Base-by-base conservation (phyloP, 208 protist genomes). In the Trypanosoma caninum region DNA sequence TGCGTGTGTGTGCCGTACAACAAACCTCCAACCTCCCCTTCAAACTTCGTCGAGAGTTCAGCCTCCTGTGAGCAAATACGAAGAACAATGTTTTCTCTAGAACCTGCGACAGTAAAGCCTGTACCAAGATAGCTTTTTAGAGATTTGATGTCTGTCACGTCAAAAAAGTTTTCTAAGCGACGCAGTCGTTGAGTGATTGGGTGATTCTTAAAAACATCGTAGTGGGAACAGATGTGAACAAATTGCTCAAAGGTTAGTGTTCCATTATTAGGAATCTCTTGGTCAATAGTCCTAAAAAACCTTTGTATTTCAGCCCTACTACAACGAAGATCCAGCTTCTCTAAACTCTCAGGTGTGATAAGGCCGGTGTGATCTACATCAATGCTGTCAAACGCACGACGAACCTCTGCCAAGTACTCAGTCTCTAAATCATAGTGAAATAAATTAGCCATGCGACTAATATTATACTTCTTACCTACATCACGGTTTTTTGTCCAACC, bases 341-440 rank as follows among this genome's bases (percentile, higher is more conserved):
- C 68, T n/a, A 96, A 59, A 56, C 87, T 82, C 27, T 90, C 69
- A 62, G 73, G 72, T 16, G 82, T 90, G 50, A 96, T 89, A 33
- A 88, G 46, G 35, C 89, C 89, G 7, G 74, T 86, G 70, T 93
- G 72, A 51, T 91, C 76, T 18, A 68, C 64, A 77, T 96, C 87
- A 35, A 96, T 81, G 0, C 57, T 58, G 61, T 96, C 84, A 66
- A 96, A 96, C 40, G 87, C 84, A 31, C 74, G 48, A 20, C 89
- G 86, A 16, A 96, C 55, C 38, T 84, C 77, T 38, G 57, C 44
- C 35, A 96, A 52, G 65, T 91, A 91, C 54, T 93, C 76, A 51
- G 80, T 86, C 53, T 94, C 89, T 27, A 96, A 65, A 59, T 89
- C 78, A 60, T 85, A 92, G 63, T 93, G 80, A 65, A 93, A 93